These are phyloP conservation scores for Naganishia sp. DNA, from an alignment of 1,284 basidiomycete genomes.

Conservation along the genomic window DNA sequence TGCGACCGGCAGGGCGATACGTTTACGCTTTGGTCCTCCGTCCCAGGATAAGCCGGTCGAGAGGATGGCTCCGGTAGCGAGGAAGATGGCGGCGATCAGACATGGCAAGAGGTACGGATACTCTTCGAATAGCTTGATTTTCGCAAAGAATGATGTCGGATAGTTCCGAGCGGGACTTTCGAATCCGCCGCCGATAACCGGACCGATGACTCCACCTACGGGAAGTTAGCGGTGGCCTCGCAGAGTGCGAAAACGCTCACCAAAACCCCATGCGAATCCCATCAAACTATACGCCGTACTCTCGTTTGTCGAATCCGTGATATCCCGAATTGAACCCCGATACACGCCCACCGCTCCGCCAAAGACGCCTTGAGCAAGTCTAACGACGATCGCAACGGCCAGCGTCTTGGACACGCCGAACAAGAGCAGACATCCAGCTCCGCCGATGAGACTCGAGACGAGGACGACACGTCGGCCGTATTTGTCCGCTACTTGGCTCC, in stretches of 20 bases:
- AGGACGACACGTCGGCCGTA: conserved; percentile 85
- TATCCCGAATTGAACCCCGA: conserved; percentile 78
- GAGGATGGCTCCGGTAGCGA: conserved; percentile 74
- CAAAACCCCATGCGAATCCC: conserved; percentile 95
- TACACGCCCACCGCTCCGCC: conserved; percentile 87
- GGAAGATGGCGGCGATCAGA: conserved; percentile 71
- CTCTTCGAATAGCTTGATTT: conserved; percentile 66
- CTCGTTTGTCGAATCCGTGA: conserved; percentile 81
- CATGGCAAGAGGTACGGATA: conserved; percentile 94
- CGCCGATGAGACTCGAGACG: conserved; percentile 70
- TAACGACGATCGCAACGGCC: conserved; percentile 69
- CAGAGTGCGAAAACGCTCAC: conserved; percentile 45
- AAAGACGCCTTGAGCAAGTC: conserved; percentile 93
- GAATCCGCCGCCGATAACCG: conserved; percentile 79
- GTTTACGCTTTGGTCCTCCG: conserved; percentile 76
- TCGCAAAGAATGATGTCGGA: conserved; percentile 67
- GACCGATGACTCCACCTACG: conserved; percentile 58
- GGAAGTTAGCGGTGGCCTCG: background rate
- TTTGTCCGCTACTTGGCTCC: conserved; percentile 90
- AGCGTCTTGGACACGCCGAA: conserved; percentile 11
- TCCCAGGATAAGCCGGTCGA: conserved; percentile 86
- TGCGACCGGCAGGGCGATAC: conserved; percentile 73
- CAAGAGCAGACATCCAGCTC: conserved; percentile 41
- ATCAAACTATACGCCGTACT: conserved; percentile 90
- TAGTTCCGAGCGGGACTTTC: conserved; percentile 84